Conservation (phyloP, 768 basidiomycete genomes). For the Rhodotorula diobovata region DNA sequence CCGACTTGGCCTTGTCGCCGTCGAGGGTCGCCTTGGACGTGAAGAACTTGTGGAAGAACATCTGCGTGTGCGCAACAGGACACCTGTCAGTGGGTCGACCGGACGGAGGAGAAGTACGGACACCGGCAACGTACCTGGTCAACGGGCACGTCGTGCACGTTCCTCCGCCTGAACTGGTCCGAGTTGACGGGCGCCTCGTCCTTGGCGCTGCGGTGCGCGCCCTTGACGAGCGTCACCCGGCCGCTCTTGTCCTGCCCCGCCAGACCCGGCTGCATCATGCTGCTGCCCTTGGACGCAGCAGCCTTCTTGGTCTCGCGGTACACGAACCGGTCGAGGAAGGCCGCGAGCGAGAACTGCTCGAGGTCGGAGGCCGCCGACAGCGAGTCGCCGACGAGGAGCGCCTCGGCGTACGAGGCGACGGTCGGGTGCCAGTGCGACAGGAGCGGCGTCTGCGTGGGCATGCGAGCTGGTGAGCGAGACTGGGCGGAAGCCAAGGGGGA, state of each 20-base stretch:
- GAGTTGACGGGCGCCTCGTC: slow-evolving; percentile 65
- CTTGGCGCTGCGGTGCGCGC: slow-evolving; percentile 50
- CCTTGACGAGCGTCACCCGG: slow-evolving; percentile 56
- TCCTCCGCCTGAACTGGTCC: slow-evolving; percentile 65
- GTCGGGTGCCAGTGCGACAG: slow-evolving; percentile 85
- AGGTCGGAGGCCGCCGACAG: slow-evolving; percentile 82
- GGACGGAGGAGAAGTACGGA: slow-evolving; percentile 2
- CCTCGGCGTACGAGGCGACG: slow-evolving; percentile 74
- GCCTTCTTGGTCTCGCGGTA: slow-evolving; percentile 90
- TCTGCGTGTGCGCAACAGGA: slow-evolving; percentile 48
- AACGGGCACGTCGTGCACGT: slow-evolving; percentile 68
- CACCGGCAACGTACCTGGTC: slow-evolving; percentile 53
- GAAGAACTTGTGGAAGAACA: slow-evolving; percentile 91
- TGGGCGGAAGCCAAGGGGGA: not conserved
- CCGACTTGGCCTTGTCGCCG: slow-evolving; percentile 43
- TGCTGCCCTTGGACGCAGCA: slow-evolving; percentile 64
- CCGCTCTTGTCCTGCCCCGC: slow-evolving; percentile 58
- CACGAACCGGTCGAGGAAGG: slow-evolving; percentile 94
- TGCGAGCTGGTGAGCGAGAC: not conserved
- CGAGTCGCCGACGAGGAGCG: slow-evolving; percentile 67
- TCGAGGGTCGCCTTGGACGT: slow-evolving; percentile 62
- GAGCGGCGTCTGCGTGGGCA: slow-evolving; percentile 61
- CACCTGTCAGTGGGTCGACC: no score
- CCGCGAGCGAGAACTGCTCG: slow-evolving; percentile 82
- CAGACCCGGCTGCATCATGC: slow-evolving; percentile 92